Evolutionary conservation across 2,329 filamentous ascomycete genomes (phyloP), one percentile per base, ranked within the genome.

Genomic region (Orbilia brochopaga): DNA sequence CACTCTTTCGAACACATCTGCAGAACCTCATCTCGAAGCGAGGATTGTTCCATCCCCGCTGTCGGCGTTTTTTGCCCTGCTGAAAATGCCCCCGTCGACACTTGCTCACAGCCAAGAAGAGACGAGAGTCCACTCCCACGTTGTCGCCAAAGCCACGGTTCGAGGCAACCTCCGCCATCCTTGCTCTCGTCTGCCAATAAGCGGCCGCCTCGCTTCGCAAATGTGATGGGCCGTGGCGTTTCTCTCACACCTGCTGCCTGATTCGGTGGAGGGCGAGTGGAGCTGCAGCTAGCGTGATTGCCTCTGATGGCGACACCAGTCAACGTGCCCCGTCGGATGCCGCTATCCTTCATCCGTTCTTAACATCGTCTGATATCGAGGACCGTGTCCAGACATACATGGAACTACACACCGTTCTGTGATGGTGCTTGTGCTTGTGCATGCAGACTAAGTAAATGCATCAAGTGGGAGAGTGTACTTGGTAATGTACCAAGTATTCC

Each of bases 51-150:
- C 17, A 5, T 48, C 44, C 11, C 11, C 11, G 44, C 21, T 48
- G 19, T 48, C 19, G 44, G 2, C 44, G 5, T 21, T n/a, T n/a
- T n/a, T n/a, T n/a, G n/a, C n/a, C n/a, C 19, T 48, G 44, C 4
- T 17, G 44, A 48, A 48, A 48, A 48, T 23, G 44, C 44, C 44
- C 44, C 11, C n/a, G n/a, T n/a, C n/a, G n/a, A n/a, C 44, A 48
- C 44, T 17, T 19, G 4, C 13, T 44, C 19, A 19, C n/a, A 23
- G n/a, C 44, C 4, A 5, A 10, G 19, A 21, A 48, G 5, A 19
- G 11, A 21, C n/a, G n/a, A 10, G 17, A 48, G 11, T 17, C 44
- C 19, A 8, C 19, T 10, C 44, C 44, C 44, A 48, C 44, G 44
- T 48, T 48, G 19, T 48, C 44, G 44, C 44, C 37, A 42, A 42